Evolutionary conservation across 2,329 filamentous ascomycete species (phyloP), one percentile per base, ranked within the genome.

Genomic region (Fusarium sp.): DNA sequence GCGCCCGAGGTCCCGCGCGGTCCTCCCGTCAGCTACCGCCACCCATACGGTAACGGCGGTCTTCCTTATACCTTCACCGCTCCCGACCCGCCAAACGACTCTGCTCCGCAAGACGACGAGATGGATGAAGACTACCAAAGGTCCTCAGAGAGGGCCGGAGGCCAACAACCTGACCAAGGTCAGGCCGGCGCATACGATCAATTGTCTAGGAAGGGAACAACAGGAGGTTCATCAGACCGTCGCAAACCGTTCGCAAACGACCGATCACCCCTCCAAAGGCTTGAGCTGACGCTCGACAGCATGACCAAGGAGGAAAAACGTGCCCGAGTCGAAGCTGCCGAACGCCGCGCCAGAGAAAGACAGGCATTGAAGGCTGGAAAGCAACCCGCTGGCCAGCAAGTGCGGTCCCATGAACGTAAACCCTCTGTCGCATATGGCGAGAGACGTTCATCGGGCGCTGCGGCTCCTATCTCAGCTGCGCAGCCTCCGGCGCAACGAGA

Each of bases 251-350:
- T 91, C 77, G 91, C 94, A 71, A 84, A 89, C 54, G 90, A 96
- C 74, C 88, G 91, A 70, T 98, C 94, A 63, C 95, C 96, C 48
- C 83, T 99, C 48, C 94, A 99, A 77, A 95, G 90, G 80, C 85
- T 99, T 67, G 94, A 99, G 80, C 87, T 91, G 72, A 95, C 92
- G 70, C 84, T 98, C 72, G 91, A 90, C 76, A 93, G 91, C 77
- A 94, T 97, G 76, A 97, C 91, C 75, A 98, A 97, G 76, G 93
- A 97, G 78, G 93, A 97, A 77, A 96, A 96, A 76, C 86, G 94
- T 64, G 92, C 93, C 8, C 85, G 92, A 42, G 87, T 94, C 5
- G 86, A 93, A 73, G 91, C 94, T 70, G 92, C 92, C 6, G 94
- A 97, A 75, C 83, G 88, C 67, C 85, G 86, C 39, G 85, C 89